Conservation (phyloP, 805 yeast genomes). For the Cyberlindnera suaveolens region DNA sequence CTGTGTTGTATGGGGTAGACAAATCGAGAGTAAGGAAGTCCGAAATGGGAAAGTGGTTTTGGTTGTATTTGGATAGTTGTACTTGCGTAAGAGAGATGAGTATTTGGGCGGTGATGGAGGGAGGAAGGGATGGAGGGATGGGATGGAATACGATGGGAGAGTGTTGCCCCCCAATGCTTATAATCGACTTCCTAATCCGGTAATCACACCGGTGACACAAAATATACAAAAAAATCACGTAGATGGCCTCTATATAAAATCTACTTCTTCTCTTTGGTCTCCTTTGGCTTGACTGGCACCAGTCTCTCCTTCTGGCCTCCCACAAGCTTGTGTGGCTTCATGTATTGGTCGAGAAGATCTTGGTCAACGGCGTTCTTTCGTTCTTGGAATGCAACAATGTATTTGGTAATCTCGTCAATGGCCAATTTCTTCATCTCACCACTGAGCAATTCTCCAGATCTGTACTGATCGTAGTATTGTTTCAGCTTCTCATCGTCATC, state of each 20-base stretch:
- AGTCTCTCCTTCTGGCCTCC: conserved; percentile 71
- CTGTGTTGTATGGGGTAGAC: not conserved
- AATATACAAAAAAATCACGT: not conserved
- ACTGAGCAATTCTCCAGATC: conserved; percentile 74
- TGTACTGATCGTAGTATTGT: conserved; percentile 57
- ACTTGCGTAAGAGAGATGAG: not conserved
- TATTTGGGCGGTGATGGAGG: not conserved
- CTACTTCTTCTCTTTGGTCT: conserved; percentile 8
- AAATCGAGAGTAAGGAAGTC: no score
- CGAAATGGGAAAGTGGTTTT: not conserved
- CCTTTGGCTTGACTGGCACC: conserved; percentile 59
- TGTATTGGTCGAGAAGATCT: conserved; percentile 55
- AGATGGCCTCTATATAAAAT: not conserved
- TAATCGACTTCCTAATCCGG: conserved; percentile 1
- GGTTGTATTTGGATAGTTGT: not conserved
- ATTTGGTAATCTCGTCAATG: conserved; percentile 71
- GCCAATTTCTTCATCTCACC: conserved; percentile 92
- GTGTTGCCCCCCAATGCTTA: not conserved
- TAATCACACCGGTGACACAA: not conserved
- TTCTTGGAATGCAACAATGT: conserved; percentile 77
- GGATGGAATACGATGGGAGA: no score
- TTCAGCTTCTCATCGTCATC: conserved; percentile 81
- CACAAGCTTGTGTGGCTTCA: conserved; percentile 77
- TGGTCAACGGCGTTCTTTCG: conserved; percentile 64
- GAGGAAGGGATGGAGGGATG: not conserved